These are phyloP conservation scores for Ulvella scutata DNA, from an alignment of 139 green algal species.

Conservation along the genomic window DNA sequence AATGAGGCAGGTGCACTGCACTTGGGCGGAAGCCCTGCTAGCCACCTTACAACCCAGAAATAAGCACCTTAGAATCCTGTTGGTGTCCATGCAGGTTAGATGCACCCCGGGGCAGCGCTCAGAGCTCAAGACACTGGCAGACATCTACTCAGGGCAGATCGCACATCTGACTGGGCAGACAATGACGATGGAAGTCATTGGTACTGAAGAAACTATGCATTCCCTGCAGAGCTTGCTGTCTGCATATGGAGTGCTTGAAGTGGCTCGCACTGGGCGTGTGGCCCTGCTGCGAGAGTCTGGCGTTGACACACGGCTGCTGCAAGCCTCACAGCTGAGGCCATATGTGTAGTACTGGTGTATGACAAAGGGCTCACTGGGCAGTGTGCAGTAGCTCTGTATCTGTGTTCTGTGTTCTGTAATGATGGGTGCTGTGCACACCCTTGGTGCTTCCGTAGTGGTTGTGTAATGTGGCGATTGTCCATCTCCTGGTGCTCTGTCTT, in stretches of 20 bases:
- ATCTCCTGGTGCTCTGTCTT: too few species aligned
- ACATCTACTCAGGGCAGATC: conserved; percentile 79
- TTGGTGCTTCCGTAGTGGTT: too few species aligned
- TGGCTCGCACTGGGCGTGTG: conserved; percentile 79
- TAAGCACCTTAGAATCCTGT: too few species aligned
- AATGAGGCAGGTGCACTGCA: too few species aligned
- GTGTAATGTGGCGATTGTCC: too few species aligned
- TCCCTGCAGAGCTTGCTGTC: conserved; percentile 65
- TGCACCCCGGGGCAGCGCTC: conserved; percentile 45
- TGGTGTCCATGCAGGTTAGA: conserved; percentile 22
- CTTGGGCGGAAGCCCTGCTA: too few species aligned
- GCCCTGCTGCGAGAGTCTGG: conserved; percentile 63
- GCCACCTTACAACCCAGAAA: too few species aligned
- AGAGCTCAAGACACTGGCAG: conserved; percentile 69
- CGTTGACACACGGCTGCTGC: conserved; percentile 68
- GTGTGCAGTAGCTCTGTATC: too few species aligned
- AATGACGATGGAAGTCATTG: conserved; percentile 80
- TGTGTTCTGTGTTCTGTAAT: too few species aligned
- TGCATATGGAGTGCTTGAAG: conserved; percentile 71
- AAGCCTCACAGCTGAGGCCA: conserved; percentile 1
- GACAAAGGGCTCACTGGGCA: too few species aligned
- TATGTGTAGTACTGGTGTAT: too few species aligned
- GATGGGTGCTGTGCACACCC: too few species aligned
- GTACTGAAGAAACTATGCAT: conserved; percentile 80
- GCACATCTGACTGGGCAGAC: conserved; percentile 61